Evolutionary conservation across 2,329 filamentous ascomycete species (phyloP).

Genomic region (Calonectria naviculata): DNA sequence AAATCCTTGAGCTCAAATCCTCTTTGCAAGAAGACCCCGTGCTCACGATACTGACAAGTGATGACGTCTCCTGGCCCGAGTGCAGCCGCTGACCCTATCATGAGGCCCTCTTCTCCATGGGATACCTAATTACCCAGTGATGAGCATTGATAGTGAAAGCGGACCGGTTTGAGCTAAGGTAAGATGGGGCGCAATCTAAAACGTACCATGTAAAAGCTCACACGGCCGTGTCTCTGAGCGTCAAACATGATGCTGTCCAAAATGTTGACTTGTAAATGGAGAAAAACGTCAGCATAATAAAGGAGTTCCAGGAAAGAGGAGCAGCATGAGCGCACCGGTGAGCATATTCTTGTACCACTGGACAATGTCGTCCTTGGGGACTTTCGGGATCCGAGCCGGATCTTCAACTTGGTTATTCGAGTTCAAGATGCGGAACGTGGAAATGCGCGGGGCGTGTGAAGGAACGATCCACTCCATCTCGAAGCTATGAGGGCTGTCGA

Average conservation of each 20-base stretch:
- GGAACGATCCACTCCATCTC: slow-evolving; percentile 23
- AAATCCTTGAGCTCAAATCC: slow-evolving; percentile 86
- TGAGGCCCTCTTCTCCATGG: slow-evolving; percentile 88
- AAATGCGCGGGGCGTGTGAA: neutral
- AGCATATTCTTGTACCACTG: slow-evolving; percentile 27
- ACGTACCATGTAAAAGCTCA: slow-evolving; percentile 94
- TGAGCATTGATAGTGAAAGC: neutral
- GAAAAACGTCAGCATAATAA: neutral
- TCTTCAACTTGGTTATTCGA: slow-evolving; percentile 3
- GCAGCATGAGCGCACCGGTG: neutral
- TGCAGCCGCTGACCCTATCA: slow-evolving; percentile 84
- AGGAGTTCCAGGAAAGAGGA: no score
- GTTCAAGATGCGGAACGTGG: slow-evolving; percentile 20
- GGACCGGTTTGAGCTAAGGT: neutral
- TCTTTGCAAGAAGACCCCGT: slow-evolving; percentile 87
- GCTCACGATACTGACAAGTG: slow-evolving; percentile 90
- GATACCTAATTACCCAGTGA: slow-evolving; percentile 2
- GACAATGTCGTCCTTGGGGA: neutral
- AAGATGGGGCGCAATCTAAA: neutral
- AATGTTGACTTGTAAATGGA: slow-evolving; percentile 61
- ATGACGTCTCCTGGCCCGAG: slow-evolving; percentile 80
- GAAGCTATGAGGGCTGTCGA: slow-evolving; percentile 6
- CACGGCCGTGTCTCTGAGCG: slow-evolving; percentile 84
- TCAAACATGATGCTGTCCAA: slow-evolving; percentile 97
- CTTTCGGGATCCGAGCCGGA: neutral